Evolutionary conservation across 2,329 filamentous ascomycete species (phyloP), one percentile per base, ranked within the genome.

Genomic region (Phyllosticta paracitricarpa): DNA sequence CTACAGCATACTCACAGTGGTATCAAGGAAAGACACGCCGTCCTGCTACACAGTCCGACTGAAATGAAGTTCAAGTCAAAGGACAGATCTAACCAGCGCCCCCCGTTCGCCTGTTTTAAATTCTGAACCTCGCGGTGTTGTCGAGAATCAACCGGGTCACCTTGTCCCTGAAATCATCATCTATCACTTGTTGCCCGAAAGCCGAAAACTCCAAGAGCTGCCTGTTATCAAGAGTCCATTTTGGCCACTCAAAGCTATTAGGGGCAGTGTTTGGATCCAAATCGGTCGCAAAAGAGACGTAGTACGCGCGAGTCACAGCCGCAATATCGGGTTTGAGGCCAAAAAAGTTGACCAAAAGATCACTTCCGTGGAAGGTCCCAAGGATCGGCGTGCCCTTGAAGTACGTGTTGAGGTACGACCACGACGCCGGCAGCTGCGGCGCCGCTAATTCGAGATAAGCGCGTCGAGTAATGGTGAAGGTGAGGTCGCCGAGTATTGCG

Each of bases 351-450:
- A 61, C 59, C 64, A 90, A 90, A 1, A 92, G 66, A 66, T 92
- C 89, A 1, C 81, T 84, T 14, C 74, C 86, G 71, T 94, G 90
- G 73, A 90, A 88, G 0, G 89, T 92, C 19, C 90, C 89, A 0
- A 93, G 72, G 56, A 92, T 73, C 0, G 89, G 86, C 0, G 84
- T 87, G 9, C 86, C 86, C 69, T 86, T 84, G 75, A 87, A 73
- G 74, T 92, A 92, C 0, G 84, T 86, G 0, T 86, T 76, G 1
- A 94, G 80, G 73, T 91, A 94, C 0, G 86, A 89, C 88, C 88
- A 94, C 1, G 78, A 76, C 0, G 85, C 84, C 17, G 57, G 57
- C 0, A 91, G 83, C 33, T 73, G 66, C 0, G 85, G 84, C 64
- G 84, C 79, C 12, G 76, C 73, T 1, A 73, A 59, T 0, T 71